phyloP scores from a whole-genome alignment of 1,139 yeast species.

The Hanseniaspora uvarum region DNA sequence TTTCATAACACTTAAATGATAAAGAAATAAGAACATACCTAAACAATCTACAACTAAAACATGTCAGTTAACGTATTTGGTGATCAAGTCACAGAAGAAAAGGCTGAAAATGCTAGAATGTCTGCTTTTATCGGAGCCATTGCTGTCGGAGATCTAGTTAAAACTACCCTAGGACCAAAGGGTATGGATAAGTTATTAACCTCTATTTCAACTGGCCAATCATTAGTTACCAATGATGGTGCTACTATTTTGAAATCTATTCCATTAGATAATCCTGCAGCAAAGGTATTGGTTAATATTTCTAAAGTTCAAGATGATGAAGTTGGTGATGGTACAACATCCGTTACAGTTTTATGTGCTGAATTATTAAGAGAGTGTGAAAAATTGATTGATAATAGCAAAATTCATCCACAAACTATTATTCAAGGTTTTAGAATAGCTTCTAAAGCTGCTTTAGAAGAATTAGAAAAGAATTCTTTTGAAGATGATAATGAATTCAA shows the following conservation, averaged over 20 bases:
- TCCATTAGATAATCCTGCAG: constrained; percentile 96
- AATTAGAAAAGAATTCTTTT: constrained; percentile 58
- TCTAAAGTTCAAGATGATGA: constrained; percentile 98
- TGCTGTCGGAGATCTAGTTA: constrained; percentile 95
- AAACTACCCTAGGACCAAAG: constrained; percentile 92
- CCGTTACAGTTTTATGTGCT: constrained; percentile 90
- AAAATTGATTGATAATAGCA: constrained; percentile 71
- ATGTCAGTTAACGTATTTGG: constrained; percentile 77
- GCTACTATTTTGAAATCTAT: constrained; percentile 91
- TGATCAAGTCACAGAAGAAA: constrained; percentile 93
- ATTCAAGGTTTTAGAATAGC: constrained; percentile 94
- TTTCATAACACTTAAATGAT: background rate
- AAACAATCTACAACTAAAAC: background rate
- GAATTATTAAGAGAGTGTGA: constrained; percentile 94
- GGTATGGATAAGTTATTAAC: constrained; percentile 96
- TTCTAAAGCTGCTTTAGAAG: constrained; percentile 66
- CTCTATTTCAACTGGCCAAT: constrained; percentile 66
- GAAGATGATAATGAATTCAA: constrained; percentile 61
- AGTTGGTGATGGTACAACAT: constrained; percentile 98
- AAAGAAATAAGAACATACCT: background rate
- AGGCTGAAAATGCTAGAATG: constrained; percentile 95
- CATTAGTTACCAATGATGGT: constrained; percentile 92
- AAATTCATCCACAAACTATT: constrained; percentile 95
- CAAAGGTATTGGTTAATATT: constrained; percentile 88
- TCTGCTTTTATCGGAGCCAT: constrained; percentile 97